These are phyloP conservation scores for Lathyrus sativus DNA, from an alignment of 306 rosid genomes.

Conservation along the genomic window DNA sequence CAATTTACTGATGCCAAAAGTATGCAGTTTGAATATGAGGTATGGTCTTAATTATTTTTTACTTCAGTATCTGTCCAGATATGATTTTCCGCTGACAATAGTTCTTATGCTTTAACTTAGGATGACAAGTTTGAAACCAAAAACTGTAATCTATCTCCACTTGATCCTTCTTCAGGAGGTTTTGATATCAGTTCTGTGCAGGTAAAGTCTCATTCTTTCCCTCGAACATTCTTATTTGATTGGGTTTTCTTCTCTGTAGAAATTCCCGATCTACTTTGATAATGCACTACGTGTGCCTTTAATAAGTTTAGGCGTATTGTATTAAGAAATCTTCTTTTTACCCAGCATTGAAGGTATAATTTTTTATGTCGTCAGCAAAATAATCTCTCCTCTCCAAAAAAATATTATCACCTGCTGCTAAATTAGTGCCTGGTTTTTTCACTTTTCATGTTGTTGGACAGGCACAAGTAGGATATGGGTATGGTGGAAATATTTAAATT, in stretches of 20 bases:
- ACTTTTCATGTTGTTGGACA: neutral
- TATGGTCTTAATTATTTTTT: conserved; percentile 33
- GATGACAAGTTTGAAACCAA: conserved; percentile 56
- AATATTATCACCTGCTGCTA: conserved; percentile 13
- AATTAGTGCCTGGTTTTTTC: conserved; percentile 1
- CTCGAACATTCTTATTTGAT: conserved; percentile 19
- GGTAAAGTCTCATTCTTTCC: conserved; percentile 49
- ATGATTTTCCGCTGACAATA: conserved; percentile 36
- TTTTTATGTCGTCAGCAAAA: conserved; percentile 7
- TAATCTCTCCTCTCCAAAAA: neutral
- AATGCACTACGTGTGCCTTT: neutral
- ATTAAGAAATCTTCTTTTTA: neutral
- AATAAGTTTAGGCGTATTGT: neutral
- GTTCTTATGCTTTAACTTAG: conserved; percentile 47
- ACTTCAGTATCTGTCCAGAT: conserved; percentile 31
- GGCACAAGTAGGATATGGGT: neutral
- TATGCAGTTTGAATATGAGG: conserved; percentile 67
- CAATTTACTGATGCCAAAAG: conserved; percentile 54
- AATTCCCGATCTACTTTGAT: conserved; percentile 10
- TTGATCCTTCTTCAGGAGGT: conserved; percentile 57
- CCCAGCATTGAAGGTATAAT: conserved; percentile 1
- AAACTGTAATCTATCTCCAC: conserved; percentile 52
- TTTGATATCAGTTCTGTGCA: conserved; percentile 70
- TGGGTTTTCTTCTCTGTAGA: conserved; percentile 5
- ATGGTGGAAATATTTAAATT: neutral